phyloP scores from a whole-genome alignment of 148 eudicot species.

The Limonium bicolor region DNA sequence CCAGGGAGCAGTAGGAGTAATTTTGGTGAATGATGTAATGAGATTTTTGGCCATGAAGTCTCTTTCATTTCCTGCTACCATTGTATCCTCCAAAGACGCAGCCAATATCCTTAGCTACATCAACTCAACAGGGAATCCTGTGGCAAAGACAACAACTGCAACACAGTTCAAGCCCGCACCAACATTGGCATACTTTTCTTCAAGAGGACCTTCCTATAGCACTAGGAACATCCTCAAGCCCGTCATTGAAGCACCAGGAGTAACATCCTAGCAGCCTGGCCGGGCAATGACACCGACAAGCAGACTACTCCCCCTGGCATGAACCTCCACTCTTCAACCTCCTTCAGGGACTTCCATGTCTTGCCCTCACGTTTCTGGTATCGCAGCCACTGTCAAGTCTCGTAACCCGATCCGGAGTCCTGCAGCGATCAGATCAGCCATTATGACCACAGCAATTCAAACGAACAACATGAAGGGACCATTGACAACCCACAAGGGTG shows the following conservation, averaged over 20 bases:
- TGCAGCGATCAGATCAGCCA: constrained; percentile 56
- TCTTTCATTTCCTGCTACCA: constrained; percentile 24
- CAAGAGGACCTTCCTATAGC: constrained; percentile 1
- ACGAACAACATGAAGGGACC: constrained; percentile 23
- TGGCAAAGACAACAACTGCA: constrained; percentile 10
- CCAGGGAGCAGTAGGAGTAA: constrained; percentile 29
- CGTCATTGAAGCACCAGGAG: constrained; percentile 71
- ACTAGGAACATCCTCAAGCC: constrained; percentile 15
- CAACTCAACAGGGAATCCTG: constrained; percentile 41
- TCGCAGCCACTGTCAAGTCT: constrained; percentile 49
- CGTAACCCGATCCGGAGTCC: constrained; percentile 45
- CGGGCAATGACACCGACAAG: constrained; percentile 16
- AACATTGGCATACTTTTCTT: neutral
- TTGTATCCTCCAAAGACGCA: constrained; percentile 30
- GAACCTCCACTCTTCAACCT: constrained; percentile 23
- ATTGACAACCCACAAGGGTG: constrained; percentile 23
- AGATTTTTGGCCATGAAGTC: constrained; percentile 18
- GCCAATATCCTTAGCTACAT: constrained; percentile 25
- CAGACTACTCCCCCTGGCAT: constrained; percentile 13
- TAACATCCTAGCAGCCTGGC: constrained; percentile 61
- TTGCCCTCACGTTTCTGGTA: constrained; percentile 52
- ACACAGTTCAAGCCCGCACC: neutral
- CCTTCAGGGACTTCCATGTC: constrained; percentile 71
- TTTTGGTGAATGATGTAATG: constrained; percentile 19
- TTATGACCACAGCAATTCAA: constrained; percentile 69